Evolutionary conservation across 306 rosid species (phyloP).

Genomic region (Fragaria ananassa): DNA sequence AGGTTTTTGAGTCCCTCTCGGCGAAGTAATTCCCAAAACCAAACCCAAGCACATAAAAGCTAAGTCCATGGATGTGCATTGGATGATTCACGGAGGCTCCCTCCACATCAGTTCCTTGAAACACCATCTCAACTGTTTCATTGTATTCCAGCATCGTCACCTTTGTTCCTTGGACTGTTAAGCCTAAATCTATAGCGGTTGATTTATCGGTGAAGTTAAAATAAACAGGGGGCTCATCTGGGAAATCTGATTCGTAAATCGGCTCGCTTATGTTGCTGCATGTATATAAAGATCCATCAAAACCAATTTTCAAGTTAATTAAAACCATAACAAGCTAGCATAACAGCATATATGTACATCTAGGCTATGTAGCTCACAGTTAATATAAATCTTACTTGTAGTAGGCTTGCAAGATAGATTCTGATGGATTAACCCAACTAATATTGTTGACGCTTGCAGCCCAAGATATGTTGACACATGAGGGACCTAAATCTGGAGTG

Average conservation of each 20-base stretch:
- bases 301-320: not conserved
- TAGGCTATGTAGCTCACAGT: not conserved
- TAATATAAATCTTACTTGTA: conserved; percentile 8
- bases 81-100: not conserved
- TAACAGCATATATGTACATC: too few relatives aligned
- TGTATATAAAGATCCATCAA: not conserved
- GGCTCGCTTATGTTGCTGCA: conserved; percentile 11
- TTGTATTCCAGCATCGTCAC: conserved; percentile 15
- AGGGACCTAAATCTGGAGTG: not conserved
- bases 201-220: conserved; percentile 8
- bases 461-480: not conserved
- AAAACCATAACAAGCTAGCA: not conserved
- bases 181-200: not conserved
- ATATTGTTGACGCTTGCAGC: not conserved
- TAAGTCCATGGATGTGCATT: conserved; percentile 20
- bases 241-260: conserved; percentile 3
- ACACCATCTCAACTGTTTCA: conserved; percentile 16
- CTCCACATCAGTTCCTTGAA: conserved; percentile 13
- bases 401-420: not conserved
- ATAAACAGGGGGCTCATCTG: not conserved
- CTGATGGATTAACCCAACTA: not conserved
- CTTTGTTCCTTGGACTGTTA: conserved; percentile 8
- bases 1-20: conserved; percentile 10
- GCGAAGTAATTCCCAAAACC: conserved; percentile 1
- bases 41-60: conserved; percentile 8